These are phyloP conservation scores for Verticillium isaacii DNA, from an alignment of 2,329 filamentous ascomycete genomes.

Conservation along the genomic window DNA sequence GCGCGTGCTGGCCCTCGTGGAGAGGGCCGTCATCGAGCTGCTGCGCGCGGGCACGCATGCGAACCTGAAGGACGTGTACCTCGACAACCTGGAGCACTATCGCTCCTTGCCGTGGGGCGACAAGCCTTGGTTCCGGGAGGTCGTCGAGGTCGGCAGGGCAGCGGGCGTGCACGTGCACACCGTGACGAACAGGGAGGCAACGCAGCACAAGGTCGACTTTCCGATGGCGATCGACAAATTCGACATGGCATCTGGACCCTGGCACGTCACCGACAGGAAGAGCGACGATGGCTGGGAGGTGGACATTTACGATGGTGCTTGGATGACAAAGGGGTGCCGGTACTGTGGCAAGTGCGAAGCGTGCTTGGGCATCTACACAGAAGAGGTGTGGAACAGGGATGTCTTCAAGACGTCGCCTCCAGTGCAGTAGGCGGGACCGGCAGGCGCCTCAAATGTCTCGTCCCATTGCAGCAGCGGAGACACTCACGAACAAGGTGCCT, in stretches of 20 bases:
- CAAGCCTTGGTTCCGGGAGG: not conserved
- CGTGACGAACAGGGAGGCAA: not conserved
- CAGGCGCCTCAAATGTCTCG: not conserved
- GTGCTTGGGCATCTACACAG: not conserved
- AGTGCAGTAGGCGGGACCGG: too few relatives aligned
- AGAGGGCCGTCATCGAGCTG: not conserved
- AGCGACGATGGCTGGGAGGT: not conserved
- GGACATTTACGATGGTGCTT: not conserved
- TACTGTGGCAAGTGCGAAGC: not conserved
- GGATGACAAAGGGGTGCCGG: not conserved
- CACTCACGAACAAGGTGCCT: not conserved
- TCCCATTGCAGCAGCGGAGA: not conserved
- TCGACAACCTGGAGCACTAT: not conserved
- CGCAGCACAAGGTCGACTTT: not conserved
- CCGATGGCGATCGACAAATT: not conserved
- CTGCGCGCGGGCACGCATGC: not conserved
- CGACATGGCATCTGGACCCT: slow-evolving; percentile 1
- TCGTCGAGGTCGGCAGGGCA: not conserved
- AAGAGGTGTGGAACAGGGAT: too few relatives aligned
- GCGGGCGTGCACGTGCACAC: not conserved
- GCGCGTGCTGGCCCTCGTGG: not conserved
- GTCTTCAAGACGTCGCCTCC: too few relatives aligned
- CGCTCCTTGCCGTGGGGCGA: not conserved
- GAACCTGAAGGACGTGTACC: not conserved
- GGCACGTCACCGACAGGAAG: not conserved